Base-by-base conservation (phyloP, 2,329 filamentous ascomycete genomes). In the Pezizomycotina sp. region DNA sequence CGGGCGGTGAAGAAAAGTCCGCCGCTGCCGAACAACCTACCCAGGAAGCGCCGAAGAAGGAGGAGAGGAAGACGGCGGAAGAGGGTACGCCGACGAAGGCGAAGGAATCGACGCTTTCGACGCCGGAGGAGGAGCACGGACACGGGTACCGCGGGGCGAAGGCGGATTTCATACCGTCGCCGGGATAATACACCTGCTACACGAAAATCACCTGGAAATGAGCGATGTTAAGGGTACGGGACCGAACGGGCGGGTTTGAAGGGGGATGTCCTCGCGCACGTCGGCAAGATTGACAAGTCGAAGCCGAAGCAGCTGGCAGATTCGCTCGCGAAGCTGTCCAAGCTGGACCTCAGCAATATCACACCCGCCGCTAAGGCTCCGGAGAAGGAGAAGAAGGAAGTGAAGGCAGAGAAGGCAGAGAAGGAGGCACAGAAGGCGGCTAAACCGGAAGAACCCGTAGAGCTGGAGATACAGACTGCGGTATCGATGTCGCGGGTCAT, bases 261-360 rank as follows among this genome's bases (percentile, higher is more conserved):
- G 66, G 89, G 89, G 37, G 89, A 98, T 55, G 77, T 98, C 5
- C 71, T 98, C 35, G 84, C 83, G 30, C 89, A 86, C 58, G 60
- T 95, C 10, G 89, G 89, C 45, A 64, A 67, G 49, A 81, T 93
- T 52, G 64, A 75, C 42, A 63, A 73, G 46, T 66, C 73, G 41
- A 77, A 80, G 48, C 78, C 86, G 2, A 66, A 70, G 14, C 64
- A 72, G 43, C 68, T 83, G 49, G 77, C 79, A 36, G 63, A 68
- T 39, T 73, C 71, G 34, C 75, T 92, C 54, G 65, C 71, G 42
- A 76, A 82, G 58, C 71, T 89, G 31, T 63, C 70, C 26, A 82
- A 91, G 57, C 72, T 98, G 34, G 86, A 98, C 56, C 71, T 98
- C 15, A 89, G 78, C 63, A 92, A 95, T 63, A 86, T 95, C 63